Percentiles rank a stretch among this genome's conserved stretches.
Conservation (phyloP, 306 rosid genomes). For the Prunus dulcis region DNA sequence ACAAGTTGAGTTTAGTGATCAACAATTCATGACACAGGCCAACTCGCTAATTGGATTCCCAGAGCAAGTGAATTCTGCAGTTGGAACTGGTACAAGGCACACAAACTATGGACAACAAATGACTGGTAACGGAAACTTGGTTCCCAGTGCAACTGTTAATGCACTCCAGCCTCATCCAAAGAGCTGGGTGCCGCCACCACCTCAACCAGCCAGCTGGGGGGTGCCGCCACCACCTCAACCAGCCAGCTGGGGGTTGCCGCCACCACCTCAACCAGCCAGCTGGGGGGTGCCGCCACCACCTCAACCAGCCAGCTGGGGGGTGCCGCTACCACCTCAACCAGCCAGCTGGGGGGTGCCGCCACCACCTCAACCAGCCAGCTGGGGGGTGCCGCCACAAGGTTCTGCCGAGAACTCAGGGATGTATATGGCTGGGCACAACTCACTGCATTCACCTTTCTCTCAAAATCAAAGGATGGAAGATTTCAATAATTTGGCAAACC, state of each 20-base stretch:
- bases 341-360: background rate
- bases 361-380: background rate
- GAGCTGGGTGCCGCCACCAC: background rate
- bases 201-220: background rate
- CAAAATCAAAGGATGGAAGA: background rate
- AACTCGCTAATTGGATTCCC: background rate
- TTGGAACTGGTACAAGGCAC: background rate
- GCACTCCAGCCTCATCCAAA: background rate
- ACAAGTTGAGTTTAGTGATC: background rate
- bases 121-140: background rate
- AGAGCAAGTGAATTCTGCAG: background rate
- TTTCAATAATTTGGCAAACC: background rate
- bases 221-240: background rate
- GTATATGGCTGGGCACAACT: background rate
- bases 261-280: background rate
- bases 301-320: background rate
- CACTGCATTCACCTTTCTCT: background rate
- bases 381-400: constrained; percentile 2
- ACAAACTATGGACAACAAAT: background rate
- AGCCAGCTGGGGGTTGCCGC: background rate
- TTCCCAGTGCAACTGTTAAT: background rate
- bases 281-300: background rate
- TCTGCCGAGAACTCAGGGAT: background rate
- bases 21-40: background rate
- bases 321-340: background rate